A percentile compares a stretch with the other conserved stretches of the same genome.
Conservation (phyloP, 2,329 filamentous ascomycete genomes). For the Zarea fungicola region DNA sequence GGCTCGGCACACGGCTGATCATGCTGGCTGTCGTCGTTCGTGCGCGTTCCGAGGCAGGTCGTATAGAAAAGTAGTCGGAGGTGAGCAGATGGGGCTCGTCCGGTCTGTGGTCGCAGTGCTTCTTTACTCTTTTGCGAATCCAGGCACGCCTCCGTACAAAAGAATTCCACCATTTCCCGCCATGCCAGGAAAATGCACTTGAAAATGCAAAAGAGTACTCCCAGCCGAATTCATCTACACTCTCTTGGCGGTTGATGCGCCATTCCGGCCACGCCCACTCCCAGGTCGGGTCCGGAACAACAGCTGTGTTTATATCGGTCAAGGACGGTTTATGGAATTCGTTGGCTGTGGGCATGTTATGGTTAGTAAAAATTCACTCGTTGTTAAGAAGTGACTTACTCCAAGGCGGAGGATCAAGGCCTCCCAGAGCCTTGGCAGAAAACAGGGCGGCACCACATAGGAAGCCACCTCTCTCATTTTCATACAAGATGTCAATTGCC, state of each 20-base stretch:
- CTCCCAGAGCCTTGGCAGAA: conserved; percentile 76
- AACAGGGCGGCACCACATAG: conserved; percentile 88
- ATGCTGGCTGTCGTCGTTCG: conserved; percentile 29
- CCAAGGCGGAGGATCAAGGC: conserved; percentile 83
- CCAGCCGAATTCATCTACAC: conserved; percentile 84
- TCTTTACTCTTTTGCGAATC: conserved; percentile 73
- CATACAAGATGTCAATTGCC: conserved; percentile 83
- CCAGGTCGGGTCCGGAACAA: conserved; percentile 93
- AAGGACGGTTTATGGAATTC: conserved; percentile 53
- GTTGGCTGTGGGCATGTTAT: conserved; percentile 47
- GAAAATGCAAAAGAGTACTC: conserved; percentile 89
- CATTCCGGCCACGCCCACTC: conserved; percentile 74
- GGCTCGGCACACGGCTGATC: conserved; percentile 28
- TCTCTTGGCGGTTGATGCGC: conserved; percentile 65
- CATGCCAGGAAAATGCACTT: conserved; percentile 76
- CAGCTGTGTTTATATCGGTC: conserved; percentile 73
- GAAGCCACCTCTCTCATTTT: conserved; percentile 90
- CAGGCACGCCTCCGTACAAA: conserved; percentile 89
- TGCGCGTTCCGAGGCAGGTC: conserved; percentile 43
- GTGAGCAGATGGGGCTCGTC: conserved; percentile 62
- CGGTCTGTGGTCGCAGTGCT: conserved; percentile 38
- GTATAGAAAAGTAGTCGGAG: conserved; percentile 74
- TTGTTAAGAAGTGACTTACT: conserved; percentile 33
- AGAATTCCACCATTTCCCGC: conserved; percentile 86
- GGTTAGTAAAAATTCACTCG: background rate